phyloP scores from a whole-genome alignment of 2,329 filamentous ascomycete genomes.

The Karstenula rhodostoma region DNA sequence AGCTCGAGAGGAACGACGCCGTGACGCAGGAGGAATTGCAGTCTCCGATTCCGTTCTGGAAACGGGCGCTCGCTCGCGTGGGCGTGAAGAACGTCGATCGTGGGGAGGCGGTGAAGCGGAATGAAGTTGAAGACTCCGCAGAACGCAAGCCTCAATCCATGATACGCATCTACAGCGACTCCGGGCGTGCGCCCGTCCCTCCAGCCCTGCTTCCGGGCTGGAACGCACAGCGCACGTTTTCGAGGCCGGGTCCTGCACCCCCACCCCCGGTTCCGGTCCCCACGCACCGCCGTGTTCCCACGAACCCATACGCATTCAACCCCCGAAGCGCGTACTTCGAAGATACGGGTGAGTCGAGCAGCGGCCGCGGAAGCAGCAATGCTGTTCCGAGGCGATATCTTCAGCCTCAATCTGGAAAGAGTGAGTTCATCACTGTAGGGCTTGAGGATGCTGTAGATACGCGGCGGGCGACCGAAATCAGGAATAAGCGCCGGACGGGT shows the following conservation, averaged over 20 bases:
- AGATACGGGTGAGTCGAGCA: neutral
- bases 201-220: no score
- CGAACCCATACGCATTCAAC: neutral
- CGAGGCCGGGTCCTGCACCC: neutral
- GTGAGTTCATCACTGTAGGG: neutral
- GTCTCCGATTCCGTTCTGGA: neutral
- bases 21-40: neutral
- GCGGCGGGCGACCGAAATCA: neutral
- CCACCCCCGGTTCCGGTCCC: neutral
- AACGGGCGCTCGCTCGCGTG: neutral
- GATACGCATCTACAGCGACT: neutral
- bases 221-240: neutral
- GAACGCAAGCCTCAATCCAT: neutral
- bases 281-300: neutral
- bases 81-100: neutral
- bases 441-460: neutral
- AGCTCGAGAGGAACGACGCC: neutral
- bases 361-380: conserved; percentile 1
- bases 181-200: no score
- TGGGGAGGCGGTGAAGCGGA: neutral
- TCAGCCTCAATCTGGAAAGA: neutral
- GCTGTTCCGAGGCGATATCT: neutral
- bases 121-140: neutral
- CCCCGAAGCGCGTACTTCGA: neutral
- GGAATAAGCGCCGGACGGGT: neutral